Conservation (phyloP, 2,329 filamentous ascomycete genomes). For the Fusarium burgessii region DNA sequence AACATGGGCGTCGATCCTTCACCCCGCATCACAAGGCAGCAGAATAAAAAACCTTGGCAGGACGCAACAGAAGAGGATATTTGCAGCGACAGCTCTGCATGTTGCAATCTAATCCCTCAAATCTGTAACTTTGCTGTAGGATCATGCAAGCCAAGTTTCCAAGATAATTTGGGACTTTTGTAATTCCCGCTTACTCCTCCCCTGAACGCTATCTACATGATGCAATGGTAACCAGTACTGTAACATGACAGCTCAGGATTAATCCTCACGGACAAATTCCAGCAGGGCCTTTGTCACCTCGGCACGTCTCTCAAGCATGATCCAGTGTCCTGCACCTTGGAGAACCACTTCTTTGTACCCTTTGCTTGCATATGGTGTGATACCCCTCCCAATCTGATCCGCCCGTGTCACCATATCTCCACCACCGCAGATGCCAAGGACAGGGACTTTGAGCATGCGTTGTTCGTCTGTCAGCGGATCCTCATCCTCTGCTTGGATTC, state of each 20-base stretch:
- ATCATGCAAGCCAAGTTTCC: neutral
- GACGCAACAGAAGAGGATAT: neutral
- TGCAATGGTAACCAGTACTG: neutral
- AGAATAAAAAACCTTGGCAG: constrained; percentile 10
- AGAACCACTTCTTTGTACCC: constrained; percentile 24
- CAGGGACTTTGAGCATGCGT: constrained; percentile 33
- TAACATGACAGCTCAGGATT: neutral
- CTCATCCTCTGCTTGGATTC: constrained; percentile 27
- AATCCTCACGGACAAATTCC: constrained; percentile 13
- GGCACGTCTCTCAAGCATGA: constrained; percentile 31
- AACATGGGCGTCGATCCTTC: neutral
- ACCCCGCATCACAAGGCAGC: constrained; percentile 16
- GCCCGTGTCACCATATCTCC: constrained; percentile 26
- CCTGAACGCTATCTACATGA: neutral
- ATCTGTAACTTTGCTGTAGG: neutral
- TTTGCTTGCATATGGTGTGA: constrained; percentile 16
- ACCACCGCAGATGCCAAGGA: constrained; percentile 28
- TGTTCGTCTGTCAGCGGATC: constrained; percentile 25
- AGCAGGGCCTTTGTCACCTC: constrained; percentile 24
- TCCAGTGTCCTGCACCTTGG: constrained; percentile 34
- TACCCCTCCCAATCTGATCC: constrained; percentile 11
- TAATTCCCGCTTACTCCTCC: neutral
- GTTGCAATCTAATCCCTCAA: constrained; percentile 1
- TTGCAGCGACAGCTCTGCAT: neutral
- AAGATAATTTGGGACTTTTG: neutral